Conservation (phyloP, 2,329 filamentous ascomycete species). For the Pseudonectria foliicola region DNA sequence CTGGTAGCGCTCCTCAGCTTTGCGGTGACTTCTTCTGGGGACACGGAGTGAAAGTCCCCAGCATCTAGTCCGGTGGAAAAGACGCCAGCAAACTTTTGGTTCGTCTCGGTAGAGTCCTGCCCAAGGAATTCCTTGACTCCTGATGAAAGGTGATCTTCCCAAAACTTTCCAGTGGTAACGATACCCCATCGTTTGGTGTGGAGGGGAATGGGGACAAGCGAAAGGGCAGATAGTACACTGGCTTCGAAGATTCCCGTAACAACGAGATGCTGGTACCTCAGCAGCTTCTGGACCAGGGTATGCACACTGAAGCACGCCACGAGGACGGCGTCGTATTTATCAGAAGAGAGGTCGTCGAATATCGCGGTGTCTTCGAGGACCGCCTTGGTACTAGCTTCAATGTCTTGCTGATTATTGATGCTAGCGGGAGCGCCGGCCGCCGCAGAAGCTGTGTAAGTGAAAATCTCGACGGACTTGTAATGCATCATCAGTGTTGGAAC, state of each 20-base stretch:
- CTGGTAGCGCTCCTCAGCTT: slow-evolving; percentile 66
- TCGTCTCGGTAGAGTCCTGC: slow-evolving; percentile 25
- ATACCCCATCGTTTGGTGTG: slow-evolving; percentile 63
- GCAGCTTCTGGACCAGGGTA: slow-evolving; percentile 60
- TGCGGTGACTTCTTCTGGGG: slow-evolving; percentile 53
- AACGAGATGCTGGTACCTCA: slow-evolving; percentile 23
- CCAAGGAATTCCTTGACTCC: slow-evolving; percentile 63
- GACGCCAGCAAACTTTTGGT: slow-evolving; percentile 64
- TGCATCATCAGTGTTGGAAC: slow-evolving; percentile 11
- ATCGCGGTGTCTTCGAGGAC: slow-evolving; percentile 51
- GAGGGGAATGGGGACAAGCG: slow-evolving; percentile 29
- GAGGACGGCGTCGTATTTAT: slow-evolving; percentile 65
- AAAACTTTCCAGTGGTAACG: slow-evolving; percentile 78
- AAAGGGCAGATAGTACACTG: slow-evolving; percentile 59
- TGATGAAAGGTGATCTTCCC: slow-evolving; percentile 64
- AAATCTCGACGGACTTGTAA: slow-evolving; percentile 40
- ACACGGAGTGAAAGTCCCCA: slow-evolving; percentile 66
- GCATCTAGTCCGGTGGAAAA: slow-evolving; percentile 76
- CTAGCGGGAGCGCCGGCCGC: slow-evolving; percentile 57
- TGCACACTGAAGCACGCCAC: slow-evolving; percentile 87
- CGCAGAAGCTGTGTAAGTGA: slow-evolving; percentile 58
- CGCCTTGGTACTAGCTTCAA: slow-evolving; percentile 52
- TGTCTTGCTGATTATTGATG: slow-evolving; percentile 71
- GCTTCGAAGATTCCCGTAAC: slow-evolving; percentile 77
- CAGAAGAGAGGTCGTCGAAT: slow-evolving; percentile 24